Base-by-base conservation (phyloP, 1,284 basidiomycete genomes). In the Boletellus deceptivus region DNA sequence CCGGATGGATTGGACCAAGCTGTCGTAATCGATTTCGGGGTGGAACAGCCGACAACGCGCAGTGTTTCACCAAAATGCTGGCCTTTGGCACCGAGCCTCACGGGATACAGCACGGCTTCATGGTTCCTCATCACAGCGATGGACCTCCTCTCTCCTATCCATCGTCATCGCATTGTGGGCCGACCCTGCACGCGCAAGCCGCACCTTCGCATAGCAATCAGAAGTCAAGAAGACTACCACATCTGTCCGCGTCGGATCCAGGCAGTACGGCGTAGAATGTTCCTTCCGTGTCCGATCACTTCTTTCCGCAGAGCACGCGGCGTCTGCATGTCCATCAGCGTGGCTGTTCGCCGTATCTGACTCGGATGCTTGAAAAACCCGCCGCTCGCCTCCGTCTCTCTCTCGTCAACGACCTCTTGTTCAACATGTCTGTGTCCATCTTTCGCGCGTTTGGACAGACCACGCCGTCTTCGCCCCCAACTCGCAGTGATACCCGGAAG, bases 391-490 rank as follows among this genome's bases (percentile, higher is more conserved):
- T 5, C 24, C 13, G 14, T 29, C 17, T 27, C 31, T 36, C 36
- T 16, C 33, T 46, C 40, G n/a, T n/a, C 24, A 54, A 39, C 47
- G 17, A 39, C 34, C 31, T 41, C 33, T 17, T 31, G 10, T 24
- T 25, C 52, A 45, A 33, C 39, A 64, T 65, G 64, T 58, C 60
- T 14, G 48, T 27, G 9, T 63, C 64, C 0, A 47, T 65, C 17
- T 50, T 67, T 40, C 58, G 59, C 45, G 54, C 56, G 3, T 62
- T 63, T 52, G 49, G 49, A 33, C 64, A 66, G 24, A 39, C 52
- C 6, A 18, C 52, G 0, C 2, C 53, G 3, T 54, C 59, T 4
- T 49, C 60, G 18, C 6, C 51, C 9, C 39, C 31, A 9, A 1
- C 53, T 37, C 62, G 64, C 20, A 44, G 31, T 10, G 52, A 52